Percentiles rank a stretch among this genome's conserved stretches.
Evolutionary conservation across 805 yeast species (phyloP).

Genomic region (Candida pseudoglaebosa): DNA sequence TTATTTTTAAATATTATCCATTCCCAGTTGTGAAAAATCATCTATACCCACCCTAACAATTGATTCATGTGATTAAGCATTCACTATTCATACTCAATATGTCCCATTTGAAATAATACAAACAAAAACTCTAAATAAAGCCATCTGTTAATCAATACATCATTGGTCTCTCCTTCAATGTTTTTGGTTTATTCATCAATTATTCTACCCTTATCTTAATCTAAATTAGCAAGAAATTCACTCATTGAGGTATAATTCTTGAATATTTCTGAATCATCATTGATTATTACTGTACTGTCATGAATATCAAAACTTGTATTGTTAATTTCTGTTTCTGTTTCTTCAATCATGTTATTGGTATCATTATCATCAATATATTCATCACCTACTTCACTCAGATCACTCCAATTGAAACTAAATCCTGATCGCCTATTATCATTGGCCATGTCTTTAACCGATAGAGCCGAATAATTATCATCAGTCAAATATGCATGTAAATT

Average conservation of each 20-base stretch:
- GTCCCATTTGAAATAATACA: too few species aligned
- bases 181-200: not conserved
- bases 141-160: too few species aligned
- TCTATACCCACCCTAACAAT: too few species aligned
- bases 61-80: too few species aligned
- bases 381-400: not conserved
- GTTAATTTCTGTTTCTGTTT: not conserved
- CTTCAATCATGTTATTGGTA: not conserved
- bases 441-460: constrained; percentile 4
- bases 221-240: constrained; percentile 13
- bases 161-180: too few species aligned
- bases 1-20: too few species aligned
- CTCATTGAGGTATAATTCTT: constrained; percentile 12
- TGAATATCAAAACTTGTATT: constrained; percentile 9
- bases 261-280: constrained; percentile 1
- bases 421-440: not conserved
- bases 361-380: constrained; percentile 2
- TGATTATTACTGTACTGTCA: constrained; percentile 4
- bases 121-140: too few species aligned
- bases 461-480: constrained; percentile 21
- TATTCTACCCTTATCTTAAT: constrained; percentile 2
- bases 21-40: too few species aligned
- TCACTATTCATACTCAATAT: too few species aligned
- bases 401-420: not conserved
- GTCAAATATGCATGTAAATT: constrained; percentile 41